Base-by-base conservation (phyloP, 2,329 filamentous ascomycete genomes). In the Hypoxylon sp. region DNA sequence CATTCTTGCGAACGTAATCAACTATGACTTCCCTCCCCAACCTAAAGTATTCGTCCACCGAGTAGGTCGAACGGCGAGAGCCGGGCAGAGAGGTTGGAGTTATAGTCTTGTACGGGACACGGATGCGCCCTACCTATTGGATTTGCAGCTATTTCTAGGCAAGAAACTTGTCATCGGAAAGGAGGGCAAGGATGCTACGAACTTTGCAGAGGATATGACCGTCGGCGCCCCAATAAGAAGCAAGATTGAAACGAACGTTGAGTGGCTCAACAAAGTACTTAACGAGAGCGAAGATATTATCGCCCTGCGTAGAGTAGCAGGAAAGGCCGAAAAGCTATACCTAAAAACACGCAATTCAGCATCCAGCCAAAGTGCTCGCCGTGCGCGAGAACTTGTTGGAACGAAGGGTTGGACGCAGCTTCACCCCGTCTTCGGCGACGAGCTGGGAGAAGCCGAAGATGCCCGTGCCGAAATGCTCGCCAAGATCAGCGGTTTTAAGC, bases 31-130 rank as follows among this genome's bases (percentile, higher is more conserved):
- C 60, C 93, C 94, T 2, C 89, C 93, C 1, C 94, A 97, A 66
- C 91, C 94, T 13, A 99, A 99, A 73, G 86, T 99, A 30, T 99
- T 95, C 65, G 89, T 99, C 19, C 94, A 99, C 72, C 87, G 94
- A 68, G 94, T 99, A 35, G 94, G 94, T 64, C 87, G 94, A 74
- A 99, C 95, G 17, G 95, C 94, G 29, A 86, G 94, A 81, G 95
- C 95, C 32, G 94, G 93, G 9, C 87, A 91, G 64, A 85, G 88
- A 60, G 94, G 94, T 57, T 97, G 94, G 94, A 89, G 88, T 73
- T 99, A 96, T 74, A 97, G 90, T 75, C 79, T 99, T 15, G 87
- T 97, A 17, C 83, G 90, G 50, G 90, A 95, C 60, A 83, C 88
- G 1, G 94, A 99, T 71, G 86, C 90, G 4, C 92, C 94, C 0